Evolutionary conservation across 768 basidiomycete species (phyloP), one percentile per base, ranked within the genome.

Genomic region (Sarcodon sp.): DNA sequence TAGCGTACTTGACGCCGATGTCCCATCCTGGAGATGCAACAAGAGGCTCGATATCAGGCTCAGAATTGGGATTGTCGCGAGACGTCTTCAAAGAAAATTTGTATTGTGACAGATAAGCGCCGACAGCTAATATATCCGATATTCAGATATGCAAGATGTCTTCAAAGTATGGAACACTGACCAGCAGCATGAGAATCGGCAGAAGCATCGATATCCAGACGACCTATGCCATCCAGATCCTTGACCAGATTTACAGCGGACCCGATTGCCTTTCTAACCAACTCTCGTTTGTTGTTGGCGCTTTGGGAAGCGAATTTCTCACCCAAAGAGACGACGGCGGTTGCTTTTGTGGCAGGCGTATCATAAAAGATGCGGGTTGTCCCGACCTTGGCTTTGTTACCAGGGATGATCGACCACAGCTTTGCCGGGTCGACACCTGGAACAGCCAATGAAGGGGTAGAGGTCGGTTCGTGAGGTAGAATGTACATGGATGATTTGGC

Each of bases 1-100:
- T 67, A 1, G 80, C 87, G 55, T 87, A 90, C 21, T 82, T 54
- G 3, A 76, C 71, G 35, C 89, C 89, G 6, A 73, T 69, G 35
- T 85, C 73, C 88, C 88, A 87, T 50, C 78, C 80, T 55, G 69
- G 60, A 15, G 16, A 37, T 5, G 43, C 11, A 0, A 38, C 4
- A 12, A 73, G 50, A 4, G 83, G 72, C 4, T 63, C 58, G 36
- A 86, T 63, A 1, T 61, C 59, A 0, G 76, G 72, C 47, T 66
- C 71, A 46, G 75, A 64, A 46, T 75, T 75, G 8, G 81, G 79
- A 57, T 85, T 75, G 64, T 81, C 84, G 4, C 80, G 77, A 1
- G 70, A 69, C 0, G 87, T 91, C 63, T 89, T 87, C 54, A 92
- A 66, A 0, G 80, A 76, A 59, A 91, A 90, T 53, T 79, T 76